Evolutionary conservation across 805 yeast species (phyloP), one percentile per base, ranked within the genome.

Genomic region (Ogataea sp.): DNA sequence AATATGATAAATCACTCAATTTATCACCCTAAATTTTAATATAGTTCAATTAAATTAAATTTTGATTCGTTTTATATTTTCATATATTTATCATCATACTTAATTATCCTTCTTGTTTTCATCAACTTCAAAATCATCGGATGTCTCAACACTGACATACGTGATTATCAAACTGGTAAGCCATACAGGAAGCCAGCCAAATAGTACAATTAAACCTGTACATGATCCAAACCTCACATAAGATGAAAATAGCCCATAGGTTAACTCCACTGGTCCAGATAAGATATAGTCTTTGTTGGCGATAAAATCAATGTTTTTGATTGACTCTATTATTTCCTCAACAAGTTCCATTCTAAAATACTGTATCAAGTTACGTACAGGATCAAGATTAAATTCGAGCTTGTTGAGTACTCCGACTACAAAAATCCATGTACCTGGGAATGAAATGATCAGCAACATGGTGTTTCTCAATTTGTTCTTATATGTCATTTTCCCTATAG

Each of bases 171-270:
- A 29, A 34, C 44, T 45, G 16, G 51, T 44, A 3, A 78, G 33
- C 97, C 97, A 90, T 5, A 78, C 70, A 3, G 97, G 95, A 29
- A 80, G 56, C 95, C 96, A 88, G 0, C 87, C 84, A 32, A 80
- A 62, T 31, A 78, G 66, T 2, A 88, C 55, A 20, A 84, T 72
- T 41, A 75, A 70, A 89, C 95, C 87, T 0, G 95, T 83, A 90
- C 95, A 87, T 43, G 83, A 80, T 40, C 82, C 83, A 41, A 84
- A 61, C 29, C 78, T 74, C 20, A 65, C 53, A 82, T 89, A 85
- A 3, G 86, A 76, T 21, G 73, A 65, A 10, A 80, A 55, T 14
- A 88, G 62, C 0, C 78, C 76, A 17, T 59, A 53, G 39, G 80
- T 65, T 5, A 80, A 50, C 9, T 64, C 58, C 5, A 65, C 57